Evolutionary conservation across 768 basidiomycete species (phyloP).

Genomic region (Termitomyces sp.): DNA sequence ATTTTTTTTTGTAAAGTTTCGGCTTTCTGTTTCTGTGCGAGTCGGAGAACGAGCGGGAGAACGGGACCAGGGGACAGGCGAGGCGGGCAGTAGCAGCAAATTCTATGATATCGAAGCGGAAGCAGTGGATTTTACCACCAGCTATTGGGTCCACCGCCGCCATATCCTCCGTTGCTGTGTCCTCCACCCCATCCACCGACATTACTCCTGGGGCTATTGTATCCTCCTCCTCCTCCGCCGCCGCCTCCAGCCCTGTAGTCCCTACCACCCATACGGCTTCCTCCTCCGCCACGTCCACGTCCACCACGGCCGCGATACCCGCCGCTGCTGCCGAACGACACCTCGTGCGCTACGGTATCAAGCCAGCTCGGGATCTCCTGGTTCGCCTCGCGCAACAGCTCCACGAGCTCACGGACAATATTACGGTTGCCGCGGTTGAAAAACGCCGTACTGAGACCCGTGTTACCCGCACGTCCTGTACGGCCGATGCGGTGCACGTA

Average conservation of each 20-base stretch:
- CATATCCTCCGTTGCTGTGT: conserved; percentile 21
- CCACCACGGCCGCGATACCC: conserved; percentile 48
- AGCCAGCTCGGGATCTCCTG: conserved; percentile 93
- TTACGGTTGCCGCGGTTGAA: conserved; percentile 92
- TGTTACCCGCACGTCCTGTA: conserved; percentile 98
- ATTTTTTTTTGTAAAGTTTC: conserved; percentile 26
- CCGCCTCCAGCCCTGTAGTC: conserved; percentile 40
- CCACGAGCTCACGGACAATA: conserved; percentile 88
- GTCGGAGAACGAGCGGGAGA: conserved; percentile 5
- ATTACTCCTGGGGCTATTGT: conserved; percentile 22
- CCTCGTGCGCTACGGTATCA: conserved; percentile 79
- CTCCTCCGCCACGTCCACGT: conserved; percentile 53
- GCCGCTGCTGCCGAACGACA: conserved; percentile 60
- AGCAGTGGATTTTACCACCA: conserved; percentile 39
- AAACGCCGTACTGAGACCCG: conserved; percentile 93
- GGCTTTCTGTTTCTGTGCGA: conserved; percentile 27
- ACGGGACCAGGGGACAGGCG: conserved; percentile 2
- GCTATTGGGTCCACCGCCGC: conserved; percentile 24
- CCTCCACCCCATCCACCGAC: conserved; percentile 26
- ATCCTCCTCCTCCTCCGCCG: conserved; percentile 20
- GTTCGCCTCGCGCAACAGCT: conserved; percentile 92
- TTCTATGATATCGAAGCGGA: neutral
- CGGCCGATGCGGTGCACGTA: conserved; percentile 98
- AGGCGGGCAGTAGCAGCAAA: conserved; percentile 11
- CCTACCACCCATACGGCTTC: conserved; percentile 40